Conservation (phyloP, 179 eudicot species). For the Sideroxylon spinosum region DNA sequence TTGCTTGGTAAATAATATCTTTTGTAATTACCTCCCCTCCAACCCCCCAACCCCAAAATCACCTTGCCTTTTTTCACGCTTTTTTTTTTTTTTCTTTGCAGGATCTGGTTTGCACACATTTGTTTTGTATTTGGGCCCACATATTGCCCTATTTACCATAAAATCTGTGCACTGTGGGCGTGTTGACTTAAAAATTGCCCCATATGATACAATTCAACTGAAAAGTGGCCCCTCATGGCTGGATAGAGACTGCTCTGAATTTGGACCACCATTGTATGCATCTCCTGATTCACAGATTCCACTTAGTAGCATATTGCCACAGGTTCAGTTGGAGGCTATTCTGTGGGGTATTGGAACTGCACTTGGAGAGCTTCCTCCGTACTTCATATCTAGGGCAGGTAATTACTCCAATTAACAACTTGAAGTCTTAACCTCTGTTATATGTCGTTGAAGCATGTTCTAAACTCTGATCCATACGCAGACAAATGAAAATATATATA, state of each 20-base stretch:
- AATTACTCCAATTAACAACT: background rate
- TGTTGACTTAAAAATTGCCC: slow-evolving; percentile 75
- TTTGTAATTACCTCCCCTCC: background rate
- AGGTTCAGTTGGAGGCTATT: slow-evolving; percentile 73
- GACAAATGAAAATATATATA: background rate
- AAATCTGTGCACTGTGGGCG: slow-evolving; percentile 88
- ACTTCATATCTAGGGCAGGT: slow-evolving; percentile 93
- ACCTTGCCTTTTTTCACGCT: background rate
- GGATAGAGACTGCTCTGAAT: slow-evolving; percentile 67
- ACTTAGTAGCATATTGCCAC: slow-evolving; percentile 73
- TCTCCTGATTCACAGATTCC: slow-evolving; percentile 54
- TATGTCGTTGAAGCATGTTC: background rate
- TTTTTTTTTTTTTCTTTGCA: slow-evolving; percentile 17
- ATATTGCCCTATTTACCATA: slow-evolving; percentile 76
- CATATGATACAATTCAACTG: slow-evolving; percentile 78
- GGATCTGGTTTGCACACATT: slow-evolving; percentile 94
- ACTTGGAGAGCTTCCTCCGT: slow-evolving; percentile 92
- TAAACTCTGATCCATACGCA: background rate
- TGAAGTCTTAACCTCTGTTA: background rate
- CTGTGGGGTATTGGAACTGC: slow-evolving; percentile 93
- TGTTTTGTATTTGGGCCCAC: slow-evolving; percentile 86
- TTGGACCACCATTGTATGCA: slow-evolving; percentile 62
- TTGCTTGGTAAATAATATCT: background rate
- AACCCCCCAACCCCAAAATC: background rate
- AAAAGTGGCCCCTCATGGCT: slow-evolving; percentile 79